Evolutionary conservation across 805 yeast species (phyloP), one percentile per base, ranked within the genome.

Genomic region (Teunomyces cretensis): DNA sequence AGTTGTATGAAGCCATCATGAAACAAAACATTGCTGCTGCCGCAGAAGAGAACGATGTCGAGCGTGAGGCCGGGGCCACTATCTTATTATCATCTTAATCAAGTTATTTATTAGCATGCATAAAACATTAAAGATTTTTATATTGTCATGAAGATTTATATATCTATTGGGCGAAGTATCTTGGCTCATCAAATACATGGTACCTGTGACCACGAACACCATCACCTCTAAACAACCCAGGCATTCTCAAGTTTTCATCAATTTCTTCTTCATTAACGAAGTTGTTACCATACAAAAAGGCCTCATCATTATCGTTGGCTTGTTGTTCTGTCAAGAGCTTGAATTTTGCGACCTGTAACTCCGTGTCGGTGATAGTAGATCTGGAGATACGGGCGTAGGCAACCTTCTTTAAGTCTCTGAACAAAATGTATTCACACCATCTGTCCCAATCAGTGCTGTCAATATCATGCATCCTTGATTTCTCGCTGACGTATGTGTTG

Each of bases 401-500:
- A 1, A 86, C 81, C 66, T 96, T 85, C 62, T 81, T 84, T 65
- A 94, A 70, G 48, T 86, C 84, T 64, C 91, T 86, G 79, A 86
- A 94, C 52, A 94, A 70, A 50, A 94, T 89, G 68, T 94, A 94
- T 70, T 94, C 96, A 69, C 99, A 94, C 99, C 99, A 94, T 70
- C 99, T 81, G 61, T 94, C 99, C 83, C 91, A 88, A 62, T 92
- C 97, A 6, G 85, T 74, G 36, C 91, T 85, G 64, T 94, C 99
- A 51, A 94, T 90, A 64, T 94, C 99, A 57, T 84, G 81, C 92
- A 94, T 88, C 27, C 96, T 87, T 1, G 92, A 82, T 53, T 72
- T 65, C 41, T 85, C 86, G 57, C 95, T 83, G 14, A 91, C 97
- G 65, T 89, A 89, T 1, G 90, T 90, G 68, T 88, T 84, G 74